These are phyloP conservation scores for Peribolospora baueri DNA, from an alignment of 768 basidiomycete species.

Conservation along the genomic window DNA sequence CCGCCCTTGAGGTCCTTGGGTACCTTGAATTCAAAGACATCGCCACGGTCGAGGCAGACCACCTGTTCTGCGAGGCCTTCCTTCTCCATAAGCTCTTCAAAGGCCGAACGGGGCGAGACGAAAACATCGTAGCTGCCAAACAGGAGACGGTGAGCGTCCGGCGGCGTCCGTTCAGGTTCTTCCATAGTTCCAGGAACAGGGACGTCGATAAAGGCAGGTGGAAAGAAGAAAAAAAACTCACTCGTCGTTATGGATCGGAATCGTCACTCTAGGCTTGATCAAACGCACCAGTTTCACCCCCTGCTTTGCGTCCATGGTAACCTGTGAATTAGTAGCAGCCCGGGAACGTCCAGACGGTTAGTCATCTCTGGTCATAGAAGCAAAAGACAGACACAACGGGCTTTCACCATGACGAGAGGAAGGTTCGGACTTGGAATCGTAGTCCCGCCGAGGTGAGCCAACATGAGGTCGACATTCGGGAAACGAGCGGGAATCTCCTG, in stretches of 20 bases:
- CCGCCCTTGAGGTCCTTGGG: too few species aligned
- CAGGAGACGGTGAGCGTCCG: background rate
- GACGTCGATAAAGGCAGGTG: background rate
- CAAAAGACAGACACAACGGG: background rate
- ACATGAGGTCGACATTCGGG: conserved; percentile 18
- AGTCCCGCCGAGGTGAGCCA: conserved; percentile 20
- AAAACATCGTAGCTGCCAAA: conserved; percentile 14
- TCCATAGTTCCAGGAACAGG: background rate
- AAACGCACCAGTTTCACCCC: conserved; percentile 18
- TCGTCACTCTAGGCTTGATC: conserved; percentile 18
- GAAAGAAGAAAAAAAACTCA: background rate
- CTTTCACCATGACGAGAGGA: conserved; percentile 13
- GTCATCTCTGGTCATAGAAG: background rate
- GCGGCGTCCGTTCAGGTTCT: background rate
- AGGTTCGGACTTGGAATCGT: conserved; percentile 16
- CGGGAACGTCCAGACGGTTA: background rate
- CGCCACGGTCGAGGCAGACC: conserved; percentile 15
- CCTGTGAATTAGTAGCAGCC: background rate
- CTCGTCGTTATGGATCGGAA: conserved; percentile 18
- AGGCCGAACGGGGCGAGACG: conserved; percentile 16
- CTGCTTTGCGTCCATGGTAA: conserved; percentile 20
- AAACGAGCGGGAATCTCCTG: conserved; percentile 17
- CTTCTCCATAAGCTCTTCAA: conserved; percentile 16
- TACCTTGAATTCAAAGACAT: too few species aligned
- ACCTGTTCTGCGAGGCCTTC: conserved; percentile 17